Evolutionary conservation across 1,284 basidiomycete genomes (phyloP), one percentile per base, ranked within the genome.

Genomic region (Gomphus sp.): DNA sequence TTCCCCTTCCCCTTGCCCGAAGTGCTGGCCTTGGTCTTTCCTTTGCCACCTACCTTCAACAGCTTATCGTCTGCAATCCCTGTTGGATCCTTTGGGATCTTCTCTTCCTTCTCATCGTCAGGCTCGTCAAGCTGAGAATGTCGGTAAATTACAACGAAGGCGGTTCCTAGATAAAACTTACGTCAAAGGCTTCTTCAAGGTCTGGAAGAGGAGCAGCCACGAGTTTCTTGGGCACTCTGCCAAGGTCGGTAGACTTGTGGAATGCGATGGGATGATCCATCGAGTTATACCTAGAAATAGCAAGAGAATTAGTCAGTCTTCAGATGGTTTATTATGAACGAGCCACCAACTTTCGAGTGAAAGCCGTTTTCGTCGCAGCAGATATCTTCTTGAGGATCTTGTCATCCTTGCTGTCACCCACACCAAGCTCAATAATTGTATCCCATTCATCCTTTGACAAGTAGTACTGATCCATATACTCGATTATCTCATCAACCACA

Each of bases 381-480:
- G 91, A 77, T 37, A 99, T 92, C 74, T 88, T 88, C 76, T 96
- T 98, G 63, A 90, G 70, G 8, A 93, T 77, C 0, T 77, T 49
- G 0, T 89, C 88, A 51, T 90, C 89, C 63, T 81, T 84, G 67
- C 87, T 82, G 6, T 87, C 79, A 60, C 85, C 95, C 10, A 99
- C 80, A 0, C 95, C 96, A 10, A 99, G 80, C 70, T 99, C 96
- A 57, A 98, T 81, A 55, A 98, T 80, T 10, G 91, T 87, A 65
- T 99, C 97, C 91, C 95, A 96, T 68, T 99, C 96, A 43, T 98
- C 96, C 63, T 90, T 89, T 6, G 87, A 87, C 41, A 99, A 73
- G 72, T 85, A 98, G 71, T 99, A 99, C 52, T 91, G 88, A 71
- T 99, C 96, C 93, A 99, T 96, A 14, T 77, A 74, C 28, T 82